Percentiles rank a stretch among this genome's conserved stretches.
These are phyloP conservation scores for Echium plantagineum DNA, from an alignment of 257 asterid species.

Conservation along the genomic window DNA sequence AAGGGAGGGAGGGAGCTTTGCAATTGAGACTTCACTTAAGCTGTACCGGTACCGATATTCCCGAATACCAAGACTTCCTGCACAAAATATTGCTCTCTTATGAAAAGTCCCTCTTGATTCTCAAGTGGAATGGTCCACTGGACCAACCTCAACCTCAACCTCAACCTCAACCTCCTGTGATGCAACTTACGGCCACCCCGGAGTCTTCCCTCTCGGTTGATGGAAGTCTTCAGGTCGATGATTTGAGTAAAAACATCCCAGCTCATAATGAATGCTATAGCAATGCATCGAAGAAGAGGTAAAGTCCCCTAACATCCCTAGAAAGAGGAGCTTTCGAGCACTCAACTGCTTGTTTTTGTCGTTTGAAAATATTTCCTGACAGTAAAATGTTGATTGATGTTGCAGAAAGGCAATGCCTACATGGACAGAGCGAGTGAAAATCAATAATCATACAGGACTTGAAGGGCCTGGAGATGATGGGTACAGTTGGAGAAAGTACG, in stretches of 20 bases:
- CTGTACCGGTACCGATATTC: slow-evolving; percentile 26
- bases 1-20: slow-evolving; percentile 68
- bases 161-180: slow-evolving; percentile 13
- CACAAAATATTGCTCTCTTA: slow-evolving; percentile 61
- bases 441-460: slow-evolving; percentile 40
- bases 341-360: neutral
- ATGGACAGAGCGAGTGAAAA: slow-evolving; percentile 62
- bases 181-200: slow-evolving; percentile 18
- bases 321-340: neutral
- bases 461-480: slow-evolving; percentile 82
- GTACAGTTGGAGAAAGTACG: slow-evolving; percentile 82
- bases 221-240: slow-evolving; percentile 47
- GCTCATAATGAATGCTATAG: slow-evolving; percentile 24
- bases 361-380: neutral
- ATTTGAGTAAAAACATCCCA: slow-evolving; percentile 16
- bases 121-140: slow-evolving; percentile 35
- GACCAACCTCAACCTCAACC: slow-evolving; percentile 19
- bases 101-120: slow-evolving; percentile 61
- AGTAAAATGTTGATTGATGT: neutral
- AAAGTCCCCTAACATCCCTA: neutral
- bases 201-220: slow-evolving; percentile 46
- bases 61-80: slow-evolving; percentile 38
- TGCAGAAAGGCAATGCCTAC: slow-evolving; percentile 64
- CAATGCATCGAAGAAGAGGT: slow-evolving; percentile 60
- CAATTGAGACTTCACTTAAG: slow-evolving; percentile 47